Evolutionary conservation across 805 yeast species (phyloP).

Genomic region (Naumovozyma baii): DNA sequence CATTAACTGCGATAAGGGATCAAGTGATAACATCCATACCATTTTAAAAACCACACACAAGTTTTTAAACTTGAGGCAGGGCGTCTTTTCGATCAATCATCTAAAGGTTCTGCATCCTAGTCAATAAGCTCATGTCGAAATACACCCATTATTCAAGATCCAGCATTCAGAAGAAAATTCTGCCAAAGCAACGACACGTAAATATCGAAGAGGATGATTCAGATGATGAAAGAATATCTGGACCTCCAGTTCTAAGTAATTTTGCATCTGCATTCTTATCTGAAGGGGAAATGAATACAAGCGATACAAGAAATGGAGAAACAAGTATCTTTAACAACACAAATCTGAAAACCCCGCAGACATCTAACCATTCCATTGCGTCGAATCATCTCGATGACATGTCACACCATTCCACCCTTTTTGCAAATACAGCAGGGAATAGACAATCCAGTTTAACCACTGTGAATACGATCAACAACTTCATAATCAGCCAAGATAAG

Average conservation of each 20-base stretch:
- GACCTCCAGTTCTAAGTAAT: conserved; percentile 25
- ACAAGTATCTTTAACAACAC: background rate
- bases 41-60: no score
- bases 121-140: conserved; percentile 5
- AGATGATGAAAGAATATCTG: conserved; percentile 22
- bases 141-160: conserved; percentile 8
- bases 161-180: background rate
- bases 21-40: no score
- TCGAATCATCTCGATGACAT: background rate
- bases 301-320: background rate
- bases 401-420: conserved; percentile 16
- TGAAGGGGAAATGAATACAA: conserved; percentile 2
- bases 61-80: background rate
- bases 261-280: conserved; percentile 27
- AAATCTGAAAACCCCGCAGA: background rate
- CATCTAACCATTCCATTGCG: background rate
- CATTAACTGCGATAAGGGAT: no score
- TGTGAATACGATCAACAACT: conserved; percentile 9
- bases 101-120: background rate
- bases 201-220: conserved; percentile 5
- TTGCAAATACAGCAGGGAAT: conserved; percentile 12
- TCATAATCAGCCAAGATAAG: background rate
- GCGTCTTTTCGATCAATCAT: background rate
- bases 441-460: conserved; percentile 23
- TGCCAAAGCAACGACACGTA: no score